Conservation (phyloP, 129 eudicot genomes). For the Escallonia herrerae region DNA sequence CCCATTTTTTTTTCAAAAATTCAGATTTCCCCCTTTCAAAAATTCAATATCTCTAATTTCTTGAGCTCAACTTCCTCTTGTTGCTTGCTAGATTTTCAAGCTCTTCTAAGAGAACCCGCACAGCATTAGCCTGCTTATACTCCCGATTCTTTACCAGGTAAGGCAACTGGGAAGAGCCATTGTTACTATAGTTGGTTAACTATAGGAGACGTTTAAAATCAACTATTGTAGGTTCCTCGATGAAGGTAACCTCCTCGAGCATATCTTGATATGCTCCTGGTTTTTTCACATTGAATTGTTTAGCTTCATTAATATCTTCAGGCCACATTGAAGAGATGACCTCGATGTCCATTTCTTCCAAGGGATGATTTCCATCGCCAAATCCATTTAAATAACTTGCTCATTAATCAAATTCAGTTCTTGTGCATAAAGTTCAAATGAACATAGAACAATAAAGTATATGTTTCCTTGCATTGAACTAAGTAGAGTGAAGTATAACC, state of each 20-base stretch:
- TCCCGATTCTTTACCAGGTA: constrained; percentile 78
- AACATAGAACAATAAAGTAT: constrained; percentile 6
- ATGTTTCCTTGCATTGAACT: neutral
- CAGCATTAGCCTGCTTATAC: constrained; percentile 76
- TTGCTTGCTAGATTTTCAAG: constrained; percentile 70
- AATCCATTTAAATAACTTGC: constrained; percentile 23
- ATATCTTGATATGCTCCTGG: constrained; percentile 62
- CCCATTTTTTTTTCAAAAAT: too few relatives aligned
- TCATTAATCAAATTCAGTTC: neutral
- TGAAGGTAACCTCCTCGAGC: constrained; percentile 55
- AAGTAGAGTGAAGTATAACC: neutral
- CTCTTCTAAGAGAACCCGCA: constrained; percentile 77
- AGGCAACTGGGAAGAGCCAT: constrained; percentile 73
- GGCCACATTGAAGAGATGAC: constrained; percentile 92
- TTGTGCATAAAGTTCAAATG: neutral
- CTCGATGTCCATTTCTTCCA: constrained; percentile 72
- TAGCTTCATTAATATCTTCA: constrained; percentile 74
- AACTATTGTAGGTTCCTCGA: constrained; percentile 54
- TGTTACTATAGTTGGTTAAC: constrained; percentile 70
- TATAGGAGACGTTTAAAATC: constrained; percentile 64
- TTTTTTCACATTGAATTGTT: constrained; percentile 63
- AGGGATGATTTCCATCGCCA: constrained; percentile 42
- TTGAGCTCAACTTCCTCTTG: constrained; percentile 74
- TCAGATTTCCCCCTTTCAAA: too few relatives aligned
- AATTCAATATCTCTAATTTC: constrained; percentile 68